These are phyloP conservation scores for Populus davidiana DNA, from an alignment of 345 rosid genomes.

Conservation along the genomic window DNA sequence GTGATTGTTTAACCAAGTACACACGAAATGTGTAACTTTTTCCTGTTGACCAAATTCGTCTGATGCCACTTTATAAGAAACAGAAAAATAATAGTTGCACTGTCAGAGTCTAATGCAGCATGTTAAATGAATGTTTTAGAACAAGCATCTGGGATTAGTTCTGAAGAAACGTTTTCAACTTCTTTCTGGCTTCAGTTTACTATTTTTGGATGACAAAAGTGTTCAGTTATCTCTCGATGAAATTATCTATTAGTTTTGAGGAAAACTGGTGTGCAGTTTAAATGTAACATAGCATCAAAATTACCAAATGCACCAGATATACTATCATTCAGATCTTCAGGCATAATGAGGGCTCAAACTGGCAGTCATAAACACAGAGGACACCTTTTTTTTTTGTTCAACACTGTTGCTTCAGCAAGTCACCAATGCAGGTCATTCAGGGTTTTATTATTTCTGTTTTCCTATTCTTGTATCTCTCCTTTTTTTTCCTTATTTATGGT, in stretches of 20 bases:
- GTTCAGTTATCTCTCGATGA: neutral
- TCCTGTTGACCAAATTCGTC: neutral
- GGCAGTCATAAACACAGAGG: neutral
- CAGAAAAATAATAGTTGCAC: neutral
- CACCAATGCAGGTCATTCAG: neutral
- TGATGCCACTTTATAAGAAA: neutral
- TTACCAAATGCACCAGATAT: neutral
- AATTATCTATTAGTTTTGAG: neutral
- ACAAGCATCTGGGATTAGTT: neutral
- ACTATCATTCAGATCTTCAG: neutral
- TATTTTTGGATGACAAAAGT: neutral
- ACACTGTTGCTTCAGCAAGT: neutral
- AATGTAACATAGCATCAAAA: too few species aligned
- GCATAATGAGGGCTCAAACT: neutral
- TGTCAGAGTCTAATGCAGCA: neutral
- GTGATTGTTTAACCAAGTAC: neutral
- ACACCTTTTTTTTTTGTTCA: neutral
- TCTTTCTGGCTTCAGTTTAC: neutral
- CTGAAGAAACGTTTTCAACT: neutral
- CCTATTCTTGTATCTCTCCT: neutral
- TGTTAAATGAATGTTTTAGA: neutral
- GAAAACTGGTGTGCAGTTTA: neutral
- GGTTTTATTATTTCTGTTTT: neutral
- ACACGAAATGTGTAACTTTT: neutral
- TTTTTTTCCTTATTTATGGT: neutral